Base-by-base conservation (phyloP, 495 filamentous ascomycete species). In the Choiromyces venosus region DNA sequence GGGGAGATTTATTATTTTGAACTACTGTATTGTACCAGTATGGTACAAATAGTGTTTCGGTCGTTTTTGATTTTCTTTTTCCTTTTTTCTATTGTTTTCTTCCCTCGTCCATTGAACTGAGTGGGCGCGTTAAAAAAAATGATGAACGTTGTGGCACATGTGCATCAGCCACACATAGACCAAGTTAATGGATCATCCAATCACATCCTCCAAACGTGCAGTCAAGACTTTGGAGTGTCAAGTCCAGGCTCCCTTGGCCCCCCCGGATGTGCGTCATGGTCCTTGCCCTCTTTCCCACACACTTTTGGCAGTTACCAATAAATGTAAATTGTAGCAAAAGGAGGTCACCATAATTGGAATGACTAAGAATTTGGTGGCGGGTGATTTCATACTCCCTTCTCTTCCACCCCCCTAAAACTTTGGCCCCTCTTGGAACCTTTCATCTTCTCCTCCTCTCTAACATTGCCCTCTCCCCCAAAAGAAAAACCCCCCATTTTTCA, bases 331-430 rank as follows among this genome's bases (percentile, higher is more conserved):
- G 12, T n/a, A 25, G 12, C n/a, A 29, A 29, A 56, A 56, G 46
- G 46, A 56, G 46, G 46, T 61, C 52, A 56, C 52, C 52, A 61
- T 33, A 61, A 61, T 61, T 33, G 42, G 52, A 61, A 61, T 61
- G 52, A 61, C 52, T 61, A 61, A 61, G 52, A 61, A 33, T 61
- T 61, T 61, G 52, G 52, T 61, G 52, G 52, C 52, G 52, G 52
- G 52, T 61, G 52, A 61, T 33, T 33, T 61, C 52, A 61, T 29
- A 29, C 52, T 33, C 12, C 12, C 52, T 33, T 61, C 52, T 33
- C 52, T 52, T 25, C 46, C 46, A 52, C 46, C 40, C 52, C 52
- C 52, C 52, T 33, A 61, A 61, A 61, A 61, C 52, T 61, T 33
- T 61, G 52, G 52, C 52, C 52, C 52, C 52, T 61, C 52, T 5